Evolutionary conservation across 2,329 filamentous ascomycete species (phyloP).

Genomic region (Plectosphaerella sp.): DNA sequence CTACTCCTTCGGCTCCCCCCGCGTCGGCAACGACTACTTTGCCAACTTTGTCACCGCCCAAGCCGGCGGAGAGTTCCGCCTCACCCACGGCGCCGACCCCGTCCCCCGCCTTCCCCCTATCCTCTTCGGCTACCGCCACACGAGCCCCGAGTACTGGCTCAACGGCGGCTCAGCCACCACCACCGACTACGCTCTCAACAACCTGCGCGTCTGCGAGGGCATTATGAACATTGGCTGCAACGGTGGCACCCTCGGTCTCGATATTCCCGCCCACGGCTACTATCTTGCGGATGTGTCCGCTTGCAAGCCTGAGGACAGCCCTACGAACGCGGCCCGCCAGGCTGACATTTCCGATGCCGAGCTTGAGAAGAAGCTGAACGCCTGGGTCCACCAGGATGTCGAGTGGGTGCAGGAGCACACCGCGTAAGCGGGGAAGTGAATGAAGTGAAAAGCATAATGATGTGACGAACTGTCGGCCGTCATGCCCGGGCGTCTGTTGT

Average conservation of each 20-base stretch:
- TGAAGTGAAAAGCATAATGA: no score
- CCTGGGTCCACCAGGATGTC: conserved; percentile 28
- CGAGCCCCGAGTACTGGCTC: conserved; percentile 67
- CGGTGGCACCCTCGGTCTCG: conserved; percentile 39
- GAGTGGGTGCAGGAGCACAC: conserved; percentile 11
- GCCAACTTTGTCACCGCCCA: conserved; percentile 50
- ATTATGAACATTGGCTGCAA: conserved; percentile 45
- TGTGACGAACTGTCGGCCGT: no score
- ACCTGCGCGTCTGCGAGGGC: conserved; percentile 45
- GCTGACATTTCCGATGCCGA: conserved; percentile 26
- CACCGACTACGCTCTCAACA: conserved; percentile 28
- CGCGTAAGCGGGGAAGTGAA: no score
- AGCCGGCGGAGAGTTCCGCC: conserved; percentile 50
- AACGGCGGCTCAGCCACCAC: conserved; percentile 25
- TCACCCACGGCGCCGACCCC: conserved; percentile 65
- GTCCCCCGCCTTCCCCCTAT: conserved; percentile 64
- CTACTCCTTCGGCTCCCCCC: conserved; percentile 65
- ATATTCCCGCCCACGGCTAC: conserved; percentile 38
- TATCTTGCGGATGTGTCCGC: conserved; percentile 42
- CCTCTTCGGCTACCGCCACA: conserved; percentile 58
- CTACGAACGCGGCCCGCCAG: conserved; percentile 2
- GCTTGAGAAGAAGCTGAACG: conserved; percentile 30
- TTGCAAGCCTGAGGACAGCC: conserved; percentile 26
- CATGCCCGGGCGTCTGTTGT: no score
- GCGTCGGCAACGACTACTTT: conserved; percentile 55